Evolutionary conservation across 202 grass and related monocot genomes (phyloP).

Genomic region (Digitaria exilis): DNA sequence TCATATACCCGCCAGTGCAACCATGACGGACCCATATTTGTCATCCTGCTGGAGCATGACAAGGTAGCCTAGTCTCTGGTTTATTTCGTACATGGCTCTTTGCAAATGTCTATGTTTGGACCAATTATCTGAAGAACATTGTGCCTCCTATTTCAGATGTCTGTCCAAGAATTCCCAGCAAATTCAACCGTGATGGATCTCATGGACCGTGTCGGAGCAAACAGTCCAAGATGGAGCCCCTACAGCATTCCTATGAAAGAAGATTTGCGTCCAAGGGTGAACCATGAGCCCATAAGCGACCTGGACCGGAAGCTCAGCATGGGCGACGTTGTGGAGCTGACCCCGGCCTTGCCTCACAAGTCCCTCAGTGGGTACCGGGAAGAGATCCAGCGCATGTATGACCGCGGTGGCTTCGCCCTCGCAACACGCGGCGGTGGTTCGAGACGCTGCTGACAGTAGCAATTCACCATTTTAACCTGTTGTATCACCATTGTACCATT

Average conservation of each 20-base stretch:
- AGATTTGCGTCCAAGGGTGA: slow-evolving; percentile 76
- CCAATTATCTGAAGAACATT: slow-evolving; percentile 11
- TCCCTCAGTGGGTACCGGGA: slow-evolving; percentile 71
- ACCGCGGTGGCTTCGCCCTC: slow-evolving; percentile 43
- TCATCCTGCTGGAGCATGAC: slow-evolving; percentile 81
- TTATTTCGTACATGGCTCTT: not conserved
- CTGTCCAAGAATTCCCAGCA: slow-evolving; percentile 73
- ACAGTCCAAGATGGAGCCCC: slow-evolving; percentile 54
- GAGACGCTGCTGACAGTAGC: slow-evolving; percentile 45
- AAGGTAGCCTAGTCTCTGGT: slow-evolving; percentile 46
- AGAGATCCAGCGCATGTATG: slow-evolving; percentile 95
- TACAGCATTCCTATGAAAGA: slow-evolving; percentile 74
- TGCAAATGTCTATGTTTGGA: not conserved
- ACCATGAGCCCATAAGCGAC: slow-evolving; percentile 59
- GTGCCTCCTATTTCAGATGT: slow-evolving; percentile 65
- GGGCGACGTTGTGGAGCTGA: slow-evolving; percentile 89
- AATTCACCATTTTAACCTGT: not conserved
- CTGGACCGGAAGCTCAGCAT: slow-evolving; percentile 63
- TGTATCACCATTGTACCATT: slow-evolving; percentile 46
- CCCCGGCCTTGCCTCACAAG: slow-evolving; percentile 58
- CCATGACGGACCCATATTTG: slow-evolving; percentile 71
- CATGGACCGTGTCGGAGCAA: slow-evolving; percentile 59
- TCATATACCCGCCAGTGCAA: slow-evolving; percentile 61
- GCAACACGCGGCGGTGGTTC: slow-evolving; percentile 42
- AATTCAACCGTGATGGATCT: slow-evolving; percentile 74